phyloP scores from a whole-genome alignment of 805 yeast genomes.

The Hanseniaspora occidentalis region DNA sequence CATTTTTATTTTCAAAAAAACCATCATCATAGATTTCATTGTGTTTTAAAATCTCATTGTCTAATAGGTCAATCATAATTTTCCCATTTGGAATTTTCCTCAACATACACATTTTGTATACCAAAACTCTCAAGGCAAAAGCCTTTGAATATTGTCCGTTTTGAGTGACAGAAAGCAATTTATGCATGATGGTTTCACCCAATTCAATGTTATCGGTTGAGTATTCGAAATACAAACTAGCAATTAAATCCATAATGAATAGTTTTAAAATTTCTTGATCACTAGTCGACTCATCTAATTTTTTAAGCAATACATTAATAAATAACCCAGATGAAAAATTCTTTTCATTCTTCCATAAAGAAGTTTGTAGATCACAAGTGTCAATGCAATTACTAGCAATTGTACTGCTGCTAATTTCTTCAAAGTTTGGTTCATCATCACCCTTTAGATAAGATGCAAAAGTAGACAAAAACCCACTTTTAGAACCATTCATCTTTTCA shows the following conservation, averaged over 20 bases:
- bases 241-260: slow-evolving; percentile 36
- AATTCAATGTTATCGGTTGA: slow-evolving; percentile 24
- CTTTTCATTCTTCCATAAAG: slow-evolving; percentile 38
- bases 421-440: slow-evolving; percentile 91
- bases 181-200: slow-evolving; percentile 13
- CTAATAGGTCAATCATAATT: slow-evolving; percentile 14
- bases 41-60: slow-evolving; percentile 19
- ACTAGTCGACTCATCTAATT: slow-evolving; percentile 33
- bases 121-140: slow-evolving; percentile 20
- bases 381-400: slow-evolving; percentile 75
- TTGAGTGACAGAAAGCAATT: slow-evolving; percentile 10
- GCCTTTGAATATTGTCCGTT: slow-evolving; percentile 14
- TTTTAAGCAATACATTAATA: slow-evolving; percentile 24
- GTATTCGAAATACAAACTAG: slow-evolving; percentile 16
- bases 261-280: slow-evolving; percentile 30
- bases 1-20: slow-evolving; percentile 29
- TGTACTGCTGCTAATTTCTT: slow-evolving; percentile 76
- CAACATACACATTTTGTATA: slow-evolving; percentile 27
- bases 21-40: slow-evolving; percentile 23
- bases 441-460: slow-evolving; percentile 89
- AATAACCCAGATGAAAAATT: slow-evolving; percentile 20
- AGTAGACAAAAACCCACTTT: slow-evolving; percentile 66
- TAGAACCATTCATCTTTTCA: slow-evolving; percentile 38
- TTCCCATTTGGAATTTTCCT: slow-evolving; percentile 15
- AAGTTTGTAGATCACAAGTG: slow-evolving; percentile 46